Evolutionary conservation across 2,329 filamentous ascomycete species (phyloP), one percentile per base, ranked within the genome.

Genomic region (Didymella arachidicola): DNA sequence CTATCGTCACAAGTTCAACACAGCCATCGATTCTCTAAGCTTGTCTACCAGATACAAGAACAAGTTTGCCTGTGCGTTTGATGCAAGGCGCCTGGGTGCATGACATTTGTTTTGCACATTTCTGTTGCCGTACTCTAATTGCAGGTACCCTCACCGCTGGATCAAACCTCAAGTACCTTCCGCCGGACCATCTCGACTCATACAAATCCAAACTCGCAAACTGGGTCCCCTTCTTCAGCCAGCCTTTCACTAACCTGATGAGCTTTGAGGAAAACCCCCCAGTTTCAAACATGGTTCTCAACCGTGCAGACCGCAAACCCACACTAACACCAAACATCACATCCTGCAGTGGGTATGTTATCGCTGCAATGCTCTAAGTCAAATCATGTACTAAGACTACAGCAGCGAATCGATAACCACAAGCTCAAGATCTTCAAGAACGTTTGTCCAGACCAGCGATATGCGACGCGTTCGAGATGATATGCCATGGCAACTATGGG

Each of bases 401-500:
- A 6, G n/a, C 26, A 65, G 60, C 7, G 12, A 27, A 7, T 48
- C 48, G n/a, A 22, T n/a, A 43, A 48, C 25, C 7, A 44, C 45
- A 30, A 58, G 19, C 22, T 55, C 60, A 42, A 59, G 52, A 43
- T 58, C 43, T 3, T 59, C 56, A 6, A 61, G 44, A 38, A 59
- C 56, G 1, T 59, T 54, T n/a, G 27, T 51, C 27, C 41, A 59
- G 14, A 46, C 22, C 32, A 43, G 43, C 26, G 42, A 59, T 11
- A 57, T 72, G 49, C 61, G 70, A 12, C 64, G 64, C 14, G 61
- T 73, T 11, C 59, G 56, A 30, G 69, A 71, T 38, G 55, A 57
- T 11, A 51, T 74, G 14, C 70, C 72, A 10, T 59, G 53, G 56
- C 59, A 63, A 27, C 34, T 73, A 3, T 74, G 71, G 68, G 42